Evolutionary conservation across 78 protist genomes (phyloP).

Genomic region (Capsaspora owczarzaki): DNA sequence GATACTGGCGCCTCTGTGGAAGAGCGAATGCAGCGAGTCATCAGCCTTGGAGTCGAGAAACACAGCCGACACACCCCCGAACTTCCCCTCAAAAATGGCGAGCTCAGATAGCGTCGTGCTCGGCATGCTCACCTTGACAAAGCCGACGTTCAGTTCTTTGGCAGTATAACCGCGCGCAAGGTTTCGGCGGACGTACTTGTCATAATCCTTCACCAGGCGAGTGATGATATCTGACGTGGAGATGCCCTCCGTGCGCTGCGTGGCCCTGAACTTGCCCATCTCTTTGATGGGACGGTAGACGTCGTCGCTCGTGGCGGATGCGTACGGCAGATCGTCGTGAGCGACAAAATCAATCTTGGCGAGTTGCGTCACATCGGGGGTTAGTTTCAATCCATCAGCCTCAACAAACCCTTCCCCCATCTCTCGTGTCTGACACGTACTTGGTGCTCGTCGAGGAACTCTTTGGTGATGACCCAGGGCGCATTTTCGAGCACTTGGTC

Average conservation of each 20-base stretch:
- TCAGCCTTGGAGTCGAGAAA: too few species aligned
- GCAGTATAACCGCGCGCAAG: slow-evolving; percentile 59
- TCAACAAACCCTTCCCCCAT: too few species aligned
- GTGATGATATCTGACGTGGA: slow-evolving; percentile 60
- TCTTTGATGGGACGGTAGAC: slow-evolving; percentile 48
- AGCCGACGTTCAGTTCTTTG: slow-evolving; percentile 59
- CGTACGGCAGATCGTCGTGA: slow-evolving; percentile 60
- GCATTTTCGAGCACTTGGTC: slow-evolving; percentile 66
- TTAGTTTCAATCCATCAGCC: neutral
- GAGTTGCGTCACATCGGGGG: neutral
- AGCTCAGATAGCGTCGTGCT: too few species aligned
- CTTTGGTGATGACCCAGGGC: slow-evolving; percentile 64
- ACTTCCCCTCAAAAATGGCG: too few species aligned
- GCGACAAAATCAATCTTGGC: slow-evolving; percentile 50
- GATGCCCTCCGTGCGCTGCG: slow-evolving; percentile 53
- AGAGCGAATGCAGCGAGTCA: too few species aligned
- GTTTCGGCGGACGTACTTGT: slow-evolving; percentile 52
- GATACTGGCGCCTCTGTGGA: neutral
- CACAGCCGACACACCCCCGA: too few species aligned
- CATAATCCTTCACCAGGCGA: slow-evolving; percentile 52
- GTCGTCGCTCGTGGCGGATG: slow-evolving; percentile 52
- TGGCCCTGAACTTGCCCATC: slow-evolving; percentile 54
- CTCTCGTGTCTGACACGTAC: neutral
- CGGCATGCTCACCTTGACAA: slow-evolving; percentile 38
- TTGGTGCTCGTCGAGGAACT: slow-evolving; percentile 44